Evolutionary conservation across 164 flowering plant species (phyloP).

Genomic region (Protea cynaroides): DNA sequence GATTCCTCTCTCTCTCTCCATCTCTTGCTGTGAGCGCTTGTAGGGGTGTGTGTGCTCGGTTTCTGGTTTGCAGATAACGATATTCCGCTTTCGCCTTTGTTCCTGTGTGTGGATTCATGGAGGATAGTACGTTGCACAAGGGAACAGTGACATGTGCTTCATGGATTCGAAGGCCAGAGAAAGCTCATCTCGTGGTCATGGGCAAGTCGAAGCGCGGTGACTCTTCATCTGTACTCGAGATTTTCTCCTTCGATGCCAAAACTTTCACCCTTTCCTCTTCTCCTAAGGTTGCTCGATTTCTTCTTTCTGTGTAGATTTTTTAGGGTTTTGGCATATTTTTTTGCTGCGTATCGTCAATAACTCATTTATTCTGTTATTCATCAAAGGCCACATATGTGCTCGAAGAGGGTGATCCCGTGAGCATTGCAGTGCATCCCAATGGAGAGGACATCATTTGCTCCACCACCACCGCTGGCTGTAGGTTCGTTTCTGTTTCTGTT

Average conservation of each 20-base stretch:
- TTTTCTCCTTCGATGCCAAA: slow-evolving; percentile 64
- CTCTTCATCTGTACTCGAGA: slow-evolving; percentile 43
- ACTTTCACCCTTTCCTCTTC: slow-evolving; percentile 60
- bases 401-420: slow-evolving; percentile 60
- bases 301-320: not conserved
- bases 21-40: no score
- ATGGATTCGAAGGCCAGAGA: slow-evolving; percentile 88
- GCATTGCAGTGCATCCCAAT: slow-evolving; percentile 74
- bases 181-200: slow-evolving; percentile 49
- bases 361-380: slow-evolving; percentile 1
- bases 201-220: slow-evolving; percentile 35
- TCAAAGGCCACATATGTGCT: slow-evolving; percentile 45
- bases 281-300: slow-evolving; percentile 48
- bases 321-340: not conserved
- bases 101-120: slow-evolving; percentile 20
- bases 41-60: no score
- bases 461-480: slow-evolving; percentile 59
- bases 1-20: no score
- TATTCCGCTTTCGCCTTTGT: not conserved
- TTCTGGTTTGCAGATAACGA: no score
- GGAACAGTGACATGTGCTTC: slow-evolving; percentile 63
- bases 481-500: slow-evolving; percentile 30
- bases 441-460: slow-evolving; percentile 83
- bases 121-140: slow-evolving; percentile 22
- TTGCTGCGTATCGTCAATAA: no score